Percentiles rank a stretch among this genome's conserved stretches.
These are phyloP conservation scores for Wickerhamiella pararugosa DNA, from an alignment of 1,139 yeast genomes.

Conservation along the genomic window DNA sequence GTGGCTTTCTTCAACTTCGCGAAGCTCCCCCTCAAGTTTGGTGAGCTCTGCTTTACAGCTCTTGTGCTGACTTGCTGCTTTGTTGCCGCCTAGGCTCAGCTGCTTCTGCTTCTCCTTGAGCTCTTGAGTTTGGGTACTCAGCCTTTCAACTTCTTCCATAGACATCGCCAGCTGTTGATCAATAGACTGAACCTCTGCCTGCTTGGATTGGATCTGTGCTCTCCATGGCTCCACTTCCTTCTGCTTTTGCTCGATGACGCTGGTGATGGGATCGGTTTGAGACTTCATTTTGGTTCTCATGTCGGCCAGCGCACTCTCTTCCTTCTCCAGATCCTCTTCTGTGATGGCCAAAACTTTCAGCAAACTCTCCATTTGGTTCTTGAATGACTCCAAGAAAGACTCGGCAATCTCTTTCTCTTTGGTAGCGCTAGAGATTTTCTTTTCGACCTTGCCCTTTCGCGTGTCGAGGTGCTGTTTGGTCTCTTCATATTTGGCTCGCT, in stretches of 20 bases:
- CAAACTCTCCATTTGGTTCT: not conserved
- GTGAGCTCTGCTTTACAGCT: too few species aligned
- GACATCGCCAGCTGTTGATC: conserved; percentile 40
- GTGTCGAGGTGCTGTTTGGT: not conserved
- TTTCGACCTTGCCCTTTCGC: not conserved
- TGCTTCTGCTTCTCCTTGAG: conserved; percentile 1
- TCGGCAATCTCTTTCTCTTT: conserved; percentile 17
- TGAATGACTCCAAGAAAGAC: conserved; percentile 3
- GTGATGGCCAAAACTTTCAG: too few species aligned
- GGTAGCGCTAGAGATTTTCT: not conserved
- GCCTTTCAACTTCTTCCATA: conserved; percentile 30
- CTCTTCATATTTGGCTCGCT: not conserved
- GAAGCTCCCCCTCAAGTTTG: not conserved
- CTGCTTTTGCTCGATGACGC: conserved; percentile 49
- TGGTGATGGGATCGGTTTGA: conserved; percentile 53
- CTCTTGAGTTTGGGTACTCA: conserved; percentile 24
- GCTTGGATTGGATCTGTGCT: conserved; percentile 47
- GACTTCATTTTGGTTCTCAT: conserved; percentile 55
- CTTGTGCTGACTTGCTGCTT: too few species aligned
- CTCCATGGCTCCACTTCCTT: conserved; percentile 74
- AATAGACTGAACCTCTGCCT: conserved; percentile 44
- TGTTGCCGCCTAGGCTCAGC: not conserved
- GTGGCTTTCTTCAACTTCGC: conserved; percentile 29
- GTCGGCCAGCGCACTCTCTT: conserved; percentile 41
- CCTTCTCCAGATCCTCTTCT: conserved; percentile 31